Conservation (phyloP, 116 monocot species). For the Iris pallida region DNA sequence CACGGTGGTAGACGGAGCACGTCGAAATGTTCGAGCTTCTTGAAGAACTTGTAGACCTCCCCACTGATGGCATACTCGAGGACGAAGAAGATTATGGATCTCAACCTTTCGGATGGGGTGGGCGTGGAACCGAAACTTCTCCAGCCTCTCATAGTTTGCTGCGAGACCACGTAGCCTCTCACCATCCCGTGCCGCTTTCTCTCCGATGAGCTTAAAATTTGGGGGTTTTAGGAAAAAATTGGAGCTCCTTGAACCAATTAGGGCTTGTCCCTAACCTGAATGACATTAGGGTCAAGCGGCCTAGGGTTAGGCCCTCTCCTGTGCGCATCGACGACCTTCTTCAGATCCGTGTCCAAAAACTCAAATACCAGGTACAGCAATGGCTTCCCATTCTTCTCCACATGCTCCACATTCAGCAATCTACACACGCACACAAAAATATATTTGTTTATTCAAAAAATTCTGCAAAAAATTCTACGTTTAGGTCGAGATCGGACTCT, state of each 20-base stretch:
- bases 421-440: conserved; percentile 15
- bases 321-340: conserved; percentile 58
- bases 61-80: too few relatives aligned
- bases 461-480: not conserved
- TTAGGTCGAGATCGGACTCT: not conserved
- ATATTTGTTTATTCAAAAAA: not conserved
- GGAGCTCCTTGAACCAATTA: not conserved
- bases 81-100: too few relatives aligned
- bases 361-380: conserved; percentile 57
- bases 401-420: conserved; percentile 65
- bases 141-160: too few relatives aligned
- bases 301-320: conserved; percentile 49
- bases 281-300: conserved; percentile 39
- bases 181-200: too few relatives aligned
- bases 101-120: too few relatives aligned
- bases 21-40: too few relatives aligned
- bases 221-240: too few relatives aligned
- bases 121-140: too few relatives aligned
- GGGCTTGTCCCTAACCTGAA: conserved; percentile 21
- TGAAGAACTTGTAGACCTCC: too few relatives aligned
- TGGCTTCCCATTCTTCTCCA: conserved; percentile 61
- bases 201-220: too few relatives aligned
- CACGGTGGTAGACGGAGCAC: too few relatives aligned
- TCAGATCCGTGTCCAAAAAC: conserved; percentile 74
- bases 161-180: too few relatives aligned